Base-by-base conservation (phyloP, 441 rosid genomes). In the Jatropha multifida region DNA sequence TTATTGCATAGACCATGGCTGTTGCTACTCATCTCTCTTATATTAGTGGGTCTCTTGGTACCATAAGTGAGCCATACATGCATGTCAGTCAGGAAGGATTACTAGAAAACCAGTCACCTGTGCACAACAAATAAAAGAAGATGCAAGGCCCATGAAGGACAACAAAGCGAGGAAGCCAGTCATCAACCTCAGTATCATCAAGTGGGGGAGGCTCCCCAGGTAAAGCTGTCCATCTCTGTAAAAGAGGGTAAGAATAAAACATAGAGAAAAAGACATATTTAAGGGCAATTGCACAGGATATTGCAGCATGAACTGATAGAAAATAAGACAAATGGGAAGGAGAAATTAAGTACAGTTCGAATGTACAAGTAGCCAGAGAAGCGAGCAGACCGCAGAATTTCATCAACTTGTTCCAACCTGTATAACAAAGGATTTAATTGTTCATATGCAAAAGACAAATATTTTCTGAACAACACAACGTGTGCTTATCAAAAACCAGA, bases 391-490 rank as follows among this genome's bases (percentile, higher is more conserved):
- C 95, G 94, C 75, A 95, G 79, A 80, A 93, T 86, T 85, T 92
- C 98, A 82, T 90, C 97, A 56, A 93, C 89, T 79, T 95, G 90
- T 86, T 93, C 99, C 88, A 95, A 86, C 86, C 99, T 95, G 88
- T 9, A 71, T 64, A 63, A 68, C 71, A 51, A 68, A n/a, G 48
- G 44, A 66, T 46, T 48, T 70, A 55, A 78, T 46, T 27, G 41
- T 40, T 67, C 55, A 58, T 46, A 32, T 27, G 44, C 60, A 67
- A n/a, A 71, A n/a, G 65, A 69, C 48, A 70, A 2, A 76, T 12
- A 1, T 15, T 63, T 2, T 27, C 20, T 52, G 44, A 56, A 62
- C 48, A 20, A 8, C 11, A 14, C 32, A 56, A n/a, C 7, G 7
- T 10, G 9, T 13, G 7, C 15, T 27, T 73, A 54, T 61, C 52